These are phyloP conservation scores for Geotrichum bryndzae DNA, from an alignment of 1,139 yeast species.

Conservation along the genomic window DNA sequence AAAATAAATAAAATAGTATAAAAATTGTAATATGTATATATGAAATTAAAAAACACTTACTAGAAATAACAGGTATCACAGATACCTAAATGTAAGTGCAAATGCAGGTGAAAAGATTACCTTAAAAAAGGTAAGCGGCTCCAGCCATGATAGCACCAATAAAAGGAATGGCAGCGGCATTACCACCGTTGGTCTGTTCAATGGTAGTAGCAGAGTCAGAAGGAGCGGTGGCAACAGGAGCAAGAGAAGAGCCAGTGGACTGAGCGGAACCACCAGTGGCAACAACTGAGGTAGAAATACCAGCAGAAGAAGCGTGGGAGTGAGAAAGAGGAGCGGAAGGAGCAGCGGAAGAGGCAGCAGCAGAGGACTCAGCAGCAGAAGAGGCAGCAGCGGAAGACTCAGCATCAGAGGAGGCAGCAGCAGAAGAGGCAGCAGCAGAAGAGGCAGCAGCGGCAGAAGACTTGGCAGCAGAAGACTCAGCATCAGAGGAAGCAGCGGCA, in stretches of 20 bases:
- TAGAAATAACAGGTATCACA: neutral
- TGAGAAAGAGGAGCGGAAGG: slow-evolving; percentile 2
- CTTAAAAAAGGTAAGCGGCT: slow-evolving; percentile 7
- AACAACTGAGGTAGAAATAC: neutral
- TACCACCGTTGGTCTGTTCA: slow-evolving; percentile 11
- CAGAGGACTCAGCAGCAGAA: neutral
- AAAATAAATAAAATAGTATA: neutral
- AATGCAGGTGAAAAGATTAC: neutral
- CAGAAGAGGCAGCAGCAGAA: slow-evolving; percentile 23
- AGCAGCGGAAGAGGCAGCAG: neutral
- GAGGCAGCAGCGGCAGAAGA: slow-evolving; percentile 21
- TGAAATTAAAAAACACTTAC: neutral
- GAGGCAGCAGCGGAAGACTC: slow-evolving; percentile 4
- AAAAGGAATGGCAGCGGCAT: slow-evolving; percentile 5
- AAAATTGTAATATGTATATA: neutral
- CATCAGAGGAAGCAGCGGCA: slow-evolving; percentile 12
- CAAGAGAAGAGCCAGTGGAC: neutral
- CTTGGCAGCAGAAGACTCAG: slow-evolving; percentile 22
- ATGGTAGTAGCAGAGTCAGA: neutral
- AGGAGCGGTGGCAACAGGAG: neutral
- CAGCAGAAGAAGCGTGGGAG: neutral
- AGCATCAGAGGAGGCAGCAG: slow-evolving; percentile 21
- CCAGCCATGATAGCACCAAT: slow-evolving; percentile 14
- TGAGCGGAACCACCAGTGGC: neutral
- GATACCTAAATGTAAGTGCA: slow-evolving; percentile 1